Percentiles rank a stretch among this genome's conserved stretches.
phyloP scores from a whole-genome alignment of 257 asterid genomes.

The Solanum peruvianum region DNA sequence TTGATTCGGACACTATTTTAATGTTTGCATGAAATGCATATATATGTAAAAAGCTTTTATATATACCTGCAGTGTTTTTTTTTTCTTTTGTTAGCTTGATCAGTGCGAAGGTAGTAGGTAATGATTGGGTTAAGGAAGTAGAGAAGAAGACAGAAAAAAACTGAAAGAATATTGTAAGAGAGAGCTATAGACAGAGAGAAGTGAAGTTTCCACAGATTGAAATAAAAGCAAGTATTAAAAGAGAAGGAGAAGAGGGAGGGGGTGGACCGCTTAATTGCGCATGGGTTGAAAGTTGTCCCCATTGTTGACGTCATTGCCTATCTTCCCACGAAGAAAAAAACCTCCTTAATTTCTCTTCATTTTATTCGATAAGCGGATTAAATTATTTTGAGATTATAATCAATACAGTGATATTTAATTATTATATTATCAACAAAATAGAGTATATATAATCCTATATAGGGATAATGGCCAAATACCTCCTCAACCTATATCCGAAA shows the following conservation, averaged over 20 bases:
- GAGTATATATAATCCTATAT: background rate
- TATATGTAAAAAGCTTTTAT: background rate
- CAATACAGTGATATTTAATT: rapidly evolving
- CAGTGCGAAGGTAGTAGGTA: background rate
- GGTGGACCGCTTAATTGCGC: conserved; percentile 68
- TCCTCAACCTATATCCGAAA: too few species aligned
- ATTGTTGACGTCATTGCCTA: conserved; percentile 26
- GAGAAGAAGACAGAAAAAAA: conserved; percentile 8
- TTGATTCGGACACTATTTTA: background rate
- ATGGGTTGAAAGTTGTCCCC: conserved; percentile 56
- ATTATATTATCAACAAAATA: background rate
- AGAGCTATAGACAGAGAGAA: background rate
- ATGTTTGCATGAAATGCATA: background rate
- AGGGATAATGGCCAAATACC: too few species aligned
- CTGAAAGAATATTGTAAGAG: background rate
- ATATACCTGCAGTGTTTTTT: background rate
- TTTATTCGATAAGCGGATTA: rapidly evolving
- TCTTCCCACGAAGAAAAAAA: conserved; percentile 1
- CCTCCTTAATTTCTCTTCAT: background rate
- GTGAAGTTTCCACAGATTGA: background rate
- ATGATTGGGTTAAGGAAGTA: background rate
- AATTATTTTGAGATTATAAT: too few species aligned
- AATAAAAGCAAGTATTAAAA: conserved; percentile 5
- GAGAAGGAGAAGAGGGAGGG: background rate
- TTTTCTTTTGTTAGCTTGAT: background rate